Conservation (phyloP, 345 rosid genomes). For the Heritiera littoralis region DNA sequence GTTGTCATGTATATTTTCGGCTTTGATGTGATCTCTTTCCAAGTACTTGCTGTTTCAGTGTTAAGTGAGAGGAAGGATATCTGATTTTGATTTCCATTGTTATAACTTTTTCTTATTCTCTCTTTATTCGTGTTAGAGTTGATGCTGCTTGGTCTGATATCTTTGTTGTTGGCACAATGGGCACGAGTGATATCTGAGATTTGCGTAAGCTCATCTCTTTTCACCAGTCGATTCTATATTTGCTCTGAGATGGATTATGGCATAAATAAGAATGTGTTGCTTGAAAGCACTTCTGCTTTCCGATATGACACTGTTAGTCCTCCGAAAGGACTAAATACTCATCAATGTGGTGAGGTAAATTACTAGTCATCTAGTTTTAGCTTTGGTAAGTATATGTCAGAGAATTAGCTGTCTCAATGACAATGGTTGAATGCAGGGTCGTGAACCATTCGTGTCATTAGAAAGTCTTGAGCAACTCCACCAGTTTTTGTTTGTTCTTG, state of each 20-base stretch:
- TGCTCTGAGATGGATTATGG: conserved; percentile 73
- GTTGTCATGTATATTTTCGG: neutral
- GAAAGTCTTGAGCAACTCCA: conserved; percentile 91
- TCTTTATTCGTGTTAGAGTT: conserved; percentile 52
- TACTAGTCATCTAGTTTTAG: neutral
- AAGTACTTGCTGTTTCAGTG: neutral
- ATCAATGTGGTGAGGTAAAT: conserved; percentile 79
- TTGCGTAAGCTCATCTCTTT: conserved; percentile 82
- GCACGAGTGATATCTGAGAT: conserved; percentile 89
- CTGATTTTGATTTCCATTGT: conserved; percentile 3
- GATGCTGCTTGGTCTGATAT: conserved; percentile 97
- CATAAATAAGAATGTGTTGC: conserved; percentile 33
- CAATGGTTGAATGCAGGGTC: conserved; percentile 57
- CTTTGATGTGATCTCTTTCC: conserved; percentile 6
- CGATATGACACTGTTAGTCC: conserved; percentile 51
- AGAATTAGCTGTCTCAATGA: conserved; percentile 5
- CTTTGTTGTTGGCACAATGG: conserved; percentile 86
- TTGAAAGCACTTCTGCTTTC: conserved; percentile 43
- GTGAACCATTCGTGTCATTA: conserved; percentile 82
- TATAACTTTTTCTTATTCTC: conserved; percentile 14
- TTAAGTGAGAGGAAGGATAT: neutral
- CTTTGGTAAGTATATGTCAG: neutral
- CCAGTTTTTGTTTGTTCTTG: conserved; percentile 85
- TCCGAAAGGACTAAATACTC: conserved; percentile 49
- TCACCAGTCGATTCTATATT: conserved; percentile 75